Base-by-base conservation (phyloP, 257 asterid species). In the Linderniella brevidens region DNA sequence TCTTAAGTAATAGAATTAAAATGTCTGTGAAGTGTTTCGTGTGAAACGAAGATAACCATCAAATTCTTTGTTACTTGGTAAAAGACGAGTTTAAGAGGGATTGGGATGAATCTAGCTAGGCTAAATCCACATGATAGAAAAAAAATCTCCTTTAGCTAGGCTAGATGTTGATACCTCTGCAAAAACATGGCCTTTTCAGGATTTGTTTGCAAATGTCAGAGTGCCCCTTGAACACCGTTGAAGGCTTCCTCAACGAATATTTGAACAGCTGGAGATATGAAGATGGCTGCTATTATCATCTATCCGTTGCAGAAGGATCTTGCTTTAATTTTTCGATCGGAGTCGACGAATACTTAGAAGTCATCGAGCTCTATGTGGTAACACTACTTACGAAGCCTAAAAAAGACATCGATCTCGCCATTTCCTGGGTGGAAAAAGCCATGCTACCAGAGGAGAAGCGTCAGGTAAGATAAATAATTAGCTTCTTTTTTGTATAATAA, bases 341-440 rank as follows among this genome's bases (percentile, higher is more conserved):
- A 43, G 76, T 76, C 59, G 80, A 77, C 13, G 29, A 71, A 62
- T 88, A 84, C 66, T 50, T 76, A 46, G 76, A 71, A 66, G 71
- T 81, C 53, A 80, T 79, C 62, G 96, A 88, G 70, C 79, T 88
- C 57, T 88, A 78, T 64, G 76, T 69, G 55, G 55, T 80, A 46
- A 70, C 74, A 44, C 68, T 73, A 67, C 84, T 81, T 42, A 77
- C 67, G 52, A 63, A 44, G 47, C 49, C 70, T 53, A 50, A 51
- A 35, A 70, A 65, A 45, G 74, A 81, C 57, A 61, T 54, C 3
- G 78, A 79, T 72, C 67, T 52, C 64, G 93, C 98, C 40, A 65
- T 81, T 48, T 73, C 78, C 38, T 84, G 96, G 98, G 76, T 79
- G 49, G 93, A 81, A 64, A 77, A 79, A 52, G 76, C 85, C 38